Conservation (phyloP, 2,329 filamentous ascomycete species). For the Septoria petroselini region DNA sequence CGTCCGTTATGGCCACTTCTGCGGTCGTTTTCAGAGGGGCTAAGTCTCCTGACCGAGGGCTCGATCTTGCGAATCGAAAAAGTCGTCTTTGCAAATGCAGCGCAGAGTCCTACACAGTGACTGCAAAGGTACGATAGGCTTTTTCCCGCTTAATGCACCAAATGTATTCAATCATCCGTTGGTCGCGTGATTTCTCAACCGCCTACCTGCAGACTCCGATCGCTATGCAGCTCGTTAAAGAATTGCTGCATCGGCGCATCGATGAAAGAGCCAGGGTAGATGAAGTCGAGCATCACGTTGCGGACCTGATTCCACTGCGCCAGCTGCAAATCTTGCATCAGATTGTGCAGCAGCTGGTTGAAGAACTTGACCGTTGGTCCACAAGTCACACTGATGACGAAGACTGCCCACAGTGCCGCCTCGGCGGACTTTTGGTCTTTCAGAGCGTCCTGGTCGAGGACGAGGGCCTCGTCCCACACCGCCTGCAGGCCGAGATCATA, state of each 20-base stretch:
- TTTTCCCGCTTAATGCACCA: too few relatives aligned
- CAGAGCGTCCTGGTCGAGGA: constrained; percentile 31
- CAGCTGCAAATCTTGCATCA: constrained; percentile 34
- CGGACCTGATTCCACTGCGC: constrained; percentile 36
- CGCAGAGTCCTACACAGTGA: too few relatives aligned
- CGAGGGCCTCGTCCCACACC: constrained; percentile 34
- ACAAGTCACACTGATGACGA: constrained; percentile 38
- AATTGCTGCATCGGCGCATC: constrained; percentile 35
- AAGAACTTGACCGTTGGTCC: constrained; percentile 30
- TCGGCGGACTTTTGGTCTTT: constrained; percentile 35
- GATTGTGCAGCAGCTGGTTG: constrained; percentile 25
- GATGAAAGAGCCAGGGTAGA: constrained; percentile 37
- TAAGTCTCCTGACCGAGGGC: too few relatives aligned
- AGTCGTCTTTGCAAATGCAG: too few relatives aligned
- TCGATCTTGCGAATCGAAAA: too few relatives aligned
- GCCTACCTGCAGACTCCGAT: background rate
- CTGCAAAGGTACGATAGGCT: too few relatives aligned
- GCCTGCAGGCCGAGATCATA: constrained; percentile 35
- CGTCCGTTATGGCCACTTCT: too few relatives aligned
- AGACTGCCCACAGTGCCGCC: constrained; percentile 36
- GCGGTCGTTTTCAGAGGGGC: too few relatives aligned
- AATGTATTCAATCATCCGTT: too few relatives aligned
- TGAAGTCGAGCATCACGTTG: constrained; percentile 36
- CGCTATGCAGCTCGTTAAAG: constrained; percentile 28
- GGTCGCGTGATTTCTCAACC: too few relatives aligned